phyloP scores from a whole-genome alignment of 305 asterid species.

The Fraxinus albicans region DNA sequence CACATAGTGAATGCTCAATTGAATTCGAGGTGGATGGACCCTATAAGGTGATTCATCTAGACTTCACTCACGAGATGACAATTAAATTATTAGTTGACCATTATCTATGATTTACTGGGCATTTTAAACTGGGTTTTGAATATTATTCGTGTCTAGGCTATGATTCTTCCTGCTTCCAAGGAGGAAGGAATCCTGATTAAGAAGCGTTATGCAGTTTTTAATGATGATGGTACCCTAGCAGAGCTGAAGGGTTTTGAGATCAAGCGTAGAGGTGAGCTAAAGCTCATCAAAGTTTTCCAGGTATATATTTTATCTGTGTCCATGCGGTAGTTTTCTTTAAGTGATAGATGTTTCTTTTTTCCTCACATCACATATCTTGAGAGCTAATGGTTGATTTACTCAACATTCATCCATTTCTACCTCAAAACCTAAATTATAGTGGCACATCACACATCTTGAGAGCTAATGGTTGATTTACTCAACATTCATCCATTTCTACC shows the following conservation, averaged over 20 bases:
- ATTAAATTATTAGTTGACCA: conserved; percentile 16
- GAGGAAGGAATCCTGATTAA: conserved; percentile 98
- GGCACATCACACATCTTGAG: conserved; percentile 3
- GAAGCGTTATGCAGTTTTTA: conserved; percentile 98
- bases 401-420: not conserved
- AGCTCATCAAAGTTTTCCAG: conserved; percentile 99
- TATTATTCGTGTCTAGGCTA: conserved; percentile 60
- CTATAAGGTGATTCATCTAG: conserved; percentile 70
- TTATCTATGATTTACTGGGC: conserved; percentile 27
- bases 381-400: not conserved
- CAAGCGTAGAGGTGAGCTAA: conserved; percentile 99
- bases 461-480: not conserved
- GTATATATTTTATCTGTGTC: conserved; percentile 37
- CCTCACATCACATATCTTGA: conserved; percentile 9
- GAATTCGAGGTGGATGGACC: conserved; percentile 99
- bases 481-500: conserved; percentile 1
- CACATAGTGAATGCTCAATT: conserved; percentile 97
- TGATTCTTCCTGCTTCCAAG: conserved; percentile 99
- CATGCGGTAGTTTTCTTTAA: conserved; percentile 14
- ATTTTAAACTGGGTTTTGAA: conserved; percentile 15
- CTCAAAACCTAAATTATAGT: not conserved
- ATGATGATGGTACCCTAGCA: conserved; percentile 97
- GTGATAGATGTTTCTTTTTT: conserved; percentile 19
- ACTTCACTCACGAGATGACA: conserved; percentile 28
- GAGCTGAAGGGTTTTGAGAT: conserved; percentile 99